These are phyloP conservation scores for Talaromyces albobiverticillius DNA, from an alignment of 2,329 filamentous ascomycete species.

Conservation along the genomic window DNA sequence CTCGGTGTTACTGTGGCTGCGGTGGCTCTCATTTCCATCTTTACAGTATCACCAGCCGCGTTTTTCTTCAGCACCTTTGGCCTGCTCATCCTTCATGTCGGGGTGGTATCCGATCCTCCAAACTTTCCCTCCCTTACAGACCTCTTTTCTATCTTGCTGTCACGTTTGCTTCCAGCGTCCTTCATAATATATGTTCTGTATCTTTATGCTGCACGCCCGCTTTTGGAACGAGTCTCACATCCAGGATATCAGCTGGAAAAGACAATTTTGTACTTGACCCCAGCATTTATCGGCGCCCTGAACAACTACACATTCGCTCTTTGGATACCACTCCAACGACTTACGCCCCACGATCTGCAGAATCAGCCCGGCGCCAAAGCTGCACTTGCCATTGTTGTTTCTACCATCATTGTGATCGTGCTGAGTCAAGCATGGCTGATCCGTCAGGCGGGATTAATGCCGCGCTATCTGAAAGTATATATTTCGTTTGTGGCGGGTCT, in stretches of 20 bases:
- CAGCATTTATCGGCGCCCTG: constrained; percentile 84
- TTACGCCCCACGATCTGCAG: constrained; percentile 85
- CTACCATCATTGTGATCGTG: constrained; percentile 65
- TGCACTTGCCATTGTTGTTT: constrained; percentile 74
- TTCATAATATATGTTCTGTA: constrained; percentile 89
- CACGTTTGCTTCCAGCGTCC: constrained; percentile 79
- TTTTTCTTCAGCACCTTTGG: constrained; percentile 85
- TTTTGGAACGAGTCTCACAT: constrained; percentile 66
- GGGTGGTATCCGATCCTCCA: constrained; percentile 84
- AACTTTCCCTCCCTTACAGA: constrained; percentile 63
- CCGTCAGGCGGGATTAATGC: constrained; percentile 76
- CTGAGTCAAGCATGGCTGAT: constrained; percentile 80
- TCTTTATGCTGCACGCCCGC: constrained; percentile 72
- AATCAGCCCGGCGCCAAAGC: constrained; percentile 86
- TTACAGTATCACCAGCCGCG: constrained; percentile 71
- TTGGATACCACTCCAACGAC: constrained; percentile 84
- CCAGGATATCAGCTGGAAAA: constrained; percentile 71
- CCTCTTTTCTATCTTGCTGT: constrained; percentile 73
- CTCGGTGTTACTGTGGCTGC: constrained; percentile 79
- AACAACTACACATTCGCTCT: constrained; percentile 90
- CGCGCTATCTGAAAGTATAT: constrained; percentile 76
- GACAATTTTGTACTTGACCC: constrained; percentile 83
- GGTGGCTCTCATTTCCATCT: constrained; percentile 72
- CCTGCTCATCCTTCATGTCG: constrained; percentile 84
- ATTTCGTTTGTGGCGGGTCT: constrained; percentile 65